A percentile compares a stretch with the other conserved stretches of the same genome.
phyloP scores from a whole-genome alignment of 1,284 basidiomycete species.

The Fomitiporia mediterranea region DNA sequence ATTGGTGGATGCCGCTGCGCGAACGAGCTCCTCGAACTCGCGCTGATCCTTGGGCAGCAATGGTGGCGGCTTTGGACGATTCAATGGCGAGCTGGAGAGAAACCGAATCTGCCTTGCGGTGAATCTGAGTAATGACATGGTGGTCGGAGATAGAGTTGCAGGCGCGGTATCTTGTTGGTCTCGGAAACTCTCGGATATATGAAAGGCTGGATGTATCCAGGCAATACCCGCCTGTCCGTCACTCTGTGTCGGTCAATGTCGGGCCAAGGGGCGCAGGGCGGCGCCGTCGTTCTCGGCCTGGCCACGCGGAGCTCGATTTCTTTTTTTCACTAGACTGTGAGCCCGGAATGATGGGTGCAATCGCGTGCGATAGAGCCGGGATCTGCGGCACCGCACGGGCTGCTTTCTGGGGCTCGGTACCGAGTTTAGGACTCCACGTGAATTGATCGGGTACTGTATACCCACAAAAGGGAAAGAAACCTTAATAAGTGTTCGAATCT shows the following conservation, averaged over 20 bases:
- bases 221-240: not conserved
- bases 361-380: not conserved
- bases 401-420: not conserved
- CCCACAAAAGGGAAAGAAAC: not conserved
- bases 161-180: not conserved
- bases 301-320: no score
- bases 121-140: not conserved
- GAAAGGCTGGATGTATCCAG: no score
- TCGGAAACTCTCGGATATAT: slow-evolving; percentile 2
- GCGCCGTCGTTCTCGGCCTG: no score
- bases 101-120: not conserved
- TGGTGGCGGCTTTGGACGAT: slow-evolving; percentile 60
- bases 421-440: not conserved
- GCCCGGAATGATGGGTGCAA: no score
- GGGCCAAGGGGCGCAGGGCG: no score
- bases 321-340: no score
- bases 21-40: slow-evolving; percentile 72
- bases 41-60: slow-evolving; percentile 67
- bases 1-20: slow-evolving; percentile 45
- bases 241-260: not conserved
- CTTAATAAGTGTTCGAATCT: not conserved
- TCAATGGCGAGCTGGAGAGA: slow-evolving; percentile 35
- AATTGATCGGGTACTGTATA: not conserved
- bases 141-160: slow-evolving; percentile 10
- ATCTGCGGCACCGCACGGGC: not conserved